Conservation (phyloP, 441 rosid species). For the Lepidium campestre region DNA sequence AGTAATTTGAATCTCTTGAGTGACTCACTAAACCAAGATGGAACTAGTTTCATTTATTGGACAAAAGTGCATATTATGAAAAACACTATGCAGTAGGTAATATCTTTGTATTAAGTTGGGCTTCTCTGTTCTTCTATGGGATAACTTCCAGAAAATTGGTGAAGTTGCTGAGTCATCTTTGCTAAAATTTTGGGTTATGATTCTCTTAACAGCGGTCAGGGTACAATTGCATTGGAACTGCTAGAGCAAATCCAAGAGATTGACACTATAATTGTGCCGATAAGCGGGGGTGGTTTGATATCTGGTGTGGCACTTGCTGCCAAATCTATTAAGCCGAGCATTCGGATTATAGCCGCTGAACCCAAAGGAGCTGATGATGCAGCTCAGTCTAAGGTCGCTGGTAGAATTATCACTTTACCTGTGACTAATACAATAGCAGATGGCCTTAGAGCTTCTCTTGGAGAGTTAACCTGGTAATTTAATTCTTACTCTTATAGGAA, state of each 20-base stretch:
- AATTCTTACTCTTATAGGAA: neutral
- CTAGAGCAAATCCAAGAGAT: slow-evolving; percentile 65
- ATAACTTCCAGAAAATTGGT: neutral
- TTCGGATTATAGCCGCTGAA: slow-evolving; percentile 81
- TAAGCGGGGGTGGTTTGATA: slow-evolving; percentile 86
- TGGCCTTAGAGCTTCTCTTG: slow-evolving; percentile 87
- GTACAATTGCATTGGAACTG: slow-evolving; percentile 76
- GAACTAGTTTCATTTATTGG: neutral
- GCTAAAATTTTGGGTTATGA: neutral
- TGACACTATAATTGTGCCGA: slow-evolving; percentile 73
- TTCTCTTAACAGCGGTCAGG: slow-evolving; percentile 71
- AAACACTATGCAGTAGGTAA: neutral
- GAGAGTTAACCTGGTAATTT: slow-evolving; percentile 74
- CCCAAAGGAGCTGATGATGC: slow-evolving; percentile 89
- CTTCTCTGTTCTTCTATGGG: neutral
- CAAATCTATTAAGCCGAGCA: slow-evolving; percentile 72
- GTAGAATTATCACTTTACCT: slow-evolving; percentile 54
- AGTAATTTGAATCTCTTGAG: neutral
- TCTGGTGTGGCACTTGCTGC: slow-evolving; percentile 94
- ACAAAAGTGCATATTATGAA: neutral
- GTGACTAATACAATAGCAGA: slow-evolving; percentile 73
- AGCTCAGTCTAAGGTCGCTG: slow-evolving; percentile 74
- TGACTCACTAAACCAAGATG: neutral
- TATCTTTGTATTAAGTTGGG: neutral
- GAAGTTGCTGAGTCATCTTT: neutral